Base-by-base conservation (phyloP, 768 basidiomycete genomes). In the Podaxis sp. region DNA sequence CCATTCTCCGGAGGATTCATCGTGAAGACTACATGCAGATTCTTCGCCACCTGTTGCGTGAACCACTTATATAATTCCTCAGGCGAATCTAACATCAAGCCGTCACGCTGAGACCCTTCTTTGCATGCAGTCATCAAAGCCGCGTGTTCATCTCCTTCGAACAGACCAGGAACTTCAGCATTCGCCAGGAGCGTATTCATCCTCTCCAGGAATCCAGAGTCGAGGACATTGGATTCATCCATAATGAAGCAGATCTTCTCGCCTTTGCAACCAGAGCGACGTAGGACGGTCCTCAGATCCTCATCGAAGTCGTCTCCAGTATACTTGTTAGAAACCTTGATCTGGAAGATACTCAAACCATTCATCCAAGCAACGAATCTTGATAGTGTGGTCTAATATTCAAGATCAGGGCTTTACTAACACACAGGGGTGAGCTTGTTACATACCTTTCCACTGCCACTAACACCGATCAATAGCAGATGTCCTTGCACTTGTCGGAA, bases 301-400 rank as follows among this genome's bases (percentile, higher is more conserved):
- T 99, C 96, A 68, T 99, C 97, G 69, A 99, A 99, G 74, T 99
- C 97, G 15, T 96, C 96, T 24, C 93, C 96, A 1, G 95, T 97
- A 73, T 99, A 99, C 73, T 95, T 96, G 80, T 99, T 99, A 24
- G 96, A 98, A 3, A 99, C 97, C 73, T 99, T 99, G 83, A 99
- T 97, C 74, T 99, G 97, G 84, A 97, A 99, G 67, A 99, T 96
- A 72, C 93, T 97, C 59, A 99, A 80, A 49, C 97, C 97, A 69
- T 99, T 99, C 89, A 99, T 98, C 97, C 97, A 99, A 0, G 97
- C 97, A 28, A 99, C 97, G 73, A 99, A 99, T 52, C 97, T 89
- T 42, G 97, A 97, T 1, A 99, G 77, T 0, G 96, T 99, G 3
- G 97, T 99, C 97, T 98, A 70, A 70, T 8, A 57, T 49, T 64